These are phyloP conservation scores for Camellia japonica DNA, from an alignment of 148 eudicot species.

Conservation along the genomic window DNA sequence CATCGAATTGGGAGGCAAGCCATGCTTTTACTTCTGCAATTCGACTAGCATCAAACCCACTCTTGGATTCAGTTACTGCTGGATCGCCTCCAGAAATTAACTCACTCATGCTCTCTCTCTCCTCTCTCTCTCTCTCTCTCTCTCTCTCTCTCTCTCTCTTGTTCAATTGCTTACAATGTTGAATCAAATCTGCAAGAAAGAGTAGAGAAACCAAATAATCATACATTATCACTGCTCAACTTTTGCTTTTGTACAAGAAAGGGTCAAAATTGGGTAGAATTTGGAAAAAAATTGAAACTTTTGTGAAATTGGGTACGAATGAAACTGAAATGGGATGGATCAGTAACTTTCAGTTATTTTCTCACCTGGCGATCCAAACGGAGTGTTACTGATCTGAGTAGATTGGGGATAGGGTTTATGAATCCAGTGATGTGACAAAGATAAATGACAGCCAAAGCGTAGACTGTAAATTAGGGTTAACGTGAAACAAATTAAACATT, in stretches of 20 bases:
- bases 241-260: neutral
- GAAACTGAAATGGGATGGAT: neutral
- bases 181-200: slow-evolving; percentile 7
- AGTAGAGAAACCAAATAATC: neutral
- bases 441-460: neutral
- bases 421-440: neutral
- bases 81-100: slow-evolving; percentile 46
- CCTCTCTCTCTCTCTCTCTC: too few relatives aligned
- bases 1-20: slow-evolving; percentile 79
- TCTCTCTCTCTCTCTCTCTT: neutral
- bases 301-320: neutral
- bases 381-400: neutral
- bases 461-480: neutral
- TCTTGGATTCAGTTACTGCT: slow-evolving; percentile 39
- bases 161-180: neutral
- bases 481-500: neutral
- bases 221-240: too few relatives aligned
- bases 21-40: slow-evolving; percentile 91
- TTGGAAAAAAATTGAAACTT: too few relatives aligned
- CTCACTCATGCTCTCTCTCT: slow-evolving; percentile 55
- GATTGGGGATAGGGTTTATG: neutral
- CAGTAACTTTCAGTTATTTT: neutral
- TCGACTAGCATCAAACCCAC: slow-evolving; percentile 69
- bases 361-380: neutral
- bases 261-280: neutral